Evolutionary conservation across 345 rosid genomes (phyloP).

Genomic region (Microcos paniculata): DNA sequence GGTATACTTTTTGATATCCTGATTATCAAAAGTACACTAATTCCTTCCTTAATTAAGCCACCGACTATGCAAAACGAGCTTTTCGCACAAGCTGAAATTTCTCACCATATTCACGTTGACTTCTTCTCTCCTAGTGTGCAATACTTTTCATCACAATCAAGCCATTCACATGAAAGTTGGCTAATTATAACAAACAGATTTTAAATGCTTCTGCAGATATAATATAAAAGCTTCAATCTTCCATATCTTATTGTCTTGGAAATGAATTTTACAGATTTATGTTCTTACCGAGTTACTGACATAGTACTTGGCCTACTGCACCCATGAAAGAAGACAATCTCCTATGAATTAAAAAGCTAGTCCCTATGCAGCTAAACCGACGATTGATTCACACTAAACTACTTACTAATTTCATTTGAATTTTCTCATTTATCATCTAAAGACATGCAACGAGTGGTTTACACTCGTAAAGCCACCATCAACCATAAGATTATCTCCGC

Average conservation of each 20-base stretch:
- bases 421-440: slow-evolving; percentile 43
- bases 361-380: not conserved
- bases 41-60: no score
- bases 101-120: no score
- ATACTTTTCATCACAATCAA: no score
- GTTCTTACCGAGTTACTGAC: not conserved
- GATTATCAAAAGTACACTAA: no score
- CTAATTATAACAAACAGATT: not conserved
- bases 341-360: not conserved
- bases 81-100: no score
- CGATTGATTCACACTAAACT: no score
- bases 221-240: not conserved
- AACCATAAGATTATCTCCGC: slow-evolving; percentile 82
- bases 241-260: not conserved
- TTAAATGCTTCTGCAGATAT: not conserved
- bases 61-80: no score
- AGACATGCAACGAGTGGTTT: slow-evolving; percentile 63
- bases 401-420: no score
- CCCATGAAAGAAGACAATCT: not conserved
- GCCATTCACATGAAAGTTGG: not conserved
- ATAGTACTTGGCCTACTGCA: not conserved
- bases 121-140: no score
- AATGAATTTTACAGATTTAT: no score
- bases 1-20: no score
- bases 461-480: slow-evolving; percentile 82